A percentile compares a stretch with the other conserved stretches of the same genome.
Conservation (phyloP, 2,329 filamentous ascomycete genomes). For the Colletotrichum agaves region DNA sequence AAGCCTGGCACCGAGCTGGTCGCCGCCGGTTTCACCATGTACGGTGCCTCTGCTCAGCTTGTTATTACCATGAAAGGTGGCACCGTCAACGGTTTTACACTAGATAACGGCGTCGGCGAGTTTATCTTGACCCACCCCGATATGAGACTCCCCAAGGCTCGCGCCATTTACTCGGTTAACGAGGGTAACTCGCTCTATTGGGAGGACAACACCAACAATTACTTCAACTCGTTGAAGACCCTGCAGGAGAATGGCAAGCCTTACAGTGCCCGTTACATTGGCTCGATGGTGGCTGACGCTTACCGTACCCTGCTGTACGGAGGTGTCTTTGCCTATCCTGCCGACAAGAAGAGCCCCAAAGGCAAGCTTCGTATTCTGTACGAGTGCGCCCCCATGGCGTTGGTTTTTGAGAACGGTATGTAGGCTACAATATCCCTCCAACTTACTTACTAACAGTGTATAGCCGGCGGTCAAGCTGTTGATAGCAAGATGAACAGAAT, state of each 20-base stretch:
- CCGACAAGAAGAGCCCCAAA: conserved; percentile 98
- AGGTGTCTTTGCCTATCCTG: conserved; percentile 96
- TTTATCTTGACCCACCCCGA: conserved; percentile 98
- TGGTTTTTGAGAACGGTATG: conserved; percentile 98
- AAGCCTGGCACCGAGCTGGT: conserved; percentile 91
- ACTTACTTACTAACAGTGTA: conserved; percentile 39
- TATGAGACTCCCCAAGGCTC: conserved; percentile 85
- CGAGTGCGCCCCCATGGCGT: conserved; percentile 98
- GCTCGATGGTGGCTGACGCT: conserved; percentile 97
- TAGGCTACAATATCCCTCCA: conserved; percentile 36
- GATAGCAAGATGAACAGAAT: conserved; percentile 92
- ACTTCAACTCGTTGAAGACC: conserved; percentile 90
- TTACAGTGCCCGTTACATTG: conserved; percentile 95
- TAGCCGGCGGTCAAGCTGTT: conserved; percentile 91
- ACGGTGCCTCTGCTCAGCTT: conserved; percentile 94
- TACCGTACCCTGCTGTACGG: conserved; percentile 96
- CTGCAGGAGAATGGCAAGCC: conserved; percentile 82
- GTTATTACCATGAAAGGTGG: conserved; percentile 97
- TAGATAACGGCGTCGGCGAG: conserved; percentile 96
- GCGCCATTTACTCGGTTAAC: conserved; percentile 96
- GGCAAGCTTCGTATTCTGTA: conserved; percentile 97
- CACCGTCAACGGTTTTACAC: conserved; percentile 94
- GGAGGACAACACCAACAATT: conserved; percentile 86
- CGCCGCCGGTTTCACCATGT: conserved; percentile 99
- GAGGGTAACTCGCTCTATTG: conserved; percentile 98